Conservation (phyloP, 345 rosid genomes). For the Lenwebbia sp. region DNA sequence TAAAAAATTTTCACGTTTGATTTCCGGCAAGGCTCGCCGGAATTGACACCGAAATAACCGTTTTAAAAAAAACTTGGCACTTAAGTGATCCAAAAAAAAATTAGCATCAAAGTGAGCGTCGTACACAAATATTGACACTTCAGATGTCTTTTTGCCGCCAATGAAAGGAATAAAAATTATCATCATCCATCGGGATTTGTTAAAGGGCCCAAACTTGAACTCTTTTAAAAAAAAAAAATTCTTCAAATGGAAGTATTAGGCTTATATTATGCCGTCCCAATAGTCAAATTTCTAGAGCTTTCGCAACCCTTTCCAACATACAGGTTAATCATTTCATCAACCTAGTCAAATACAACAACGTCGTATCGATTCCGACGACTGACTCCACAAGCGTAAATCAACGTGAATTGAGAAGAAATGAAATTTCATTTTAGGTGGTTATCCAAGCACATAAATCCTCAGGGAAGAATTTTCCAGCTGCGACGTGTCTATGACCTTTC, state of each 20-base stretch:
- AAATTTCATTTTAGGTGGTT: not conserved
- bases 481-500: not conserved
- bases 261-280: not conserved
- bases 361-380: not conserved
- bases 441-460: not conserved
- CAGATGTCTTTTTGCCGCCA: too few relatives aligned
- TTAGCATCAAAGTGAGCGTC: too few relatives aligned
- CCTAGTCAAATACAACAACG: not conserved
- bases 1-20: too few relatives aligned
- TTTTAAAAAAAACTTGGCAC: too few relatives aligned
- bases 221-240: not conserved
- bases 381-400: not conserved
- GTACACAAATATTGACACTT: too few relatives aligned
- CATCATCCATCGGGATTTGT: not conserved
- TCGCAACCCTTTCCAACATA: not conserved
- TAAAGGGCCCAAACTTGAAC: accelerated
- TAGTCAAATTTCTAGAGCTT: not conserved
- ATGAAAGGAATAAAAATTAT: too few relatives aligned
- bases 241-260: not conserved
- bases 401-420: not conserved
- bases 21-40: too few relatives aligned
- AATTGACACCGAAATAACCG: too few relatives aligned
- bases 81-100: too few relatives aligned
- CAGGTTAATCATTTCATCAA: not conserved
- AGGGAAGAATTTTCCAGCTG: not conserved